phyloP scores from a whole-genome alignment of 192 early-diverging fungal species.

The Linnemannia schmuckeri region DNA sequence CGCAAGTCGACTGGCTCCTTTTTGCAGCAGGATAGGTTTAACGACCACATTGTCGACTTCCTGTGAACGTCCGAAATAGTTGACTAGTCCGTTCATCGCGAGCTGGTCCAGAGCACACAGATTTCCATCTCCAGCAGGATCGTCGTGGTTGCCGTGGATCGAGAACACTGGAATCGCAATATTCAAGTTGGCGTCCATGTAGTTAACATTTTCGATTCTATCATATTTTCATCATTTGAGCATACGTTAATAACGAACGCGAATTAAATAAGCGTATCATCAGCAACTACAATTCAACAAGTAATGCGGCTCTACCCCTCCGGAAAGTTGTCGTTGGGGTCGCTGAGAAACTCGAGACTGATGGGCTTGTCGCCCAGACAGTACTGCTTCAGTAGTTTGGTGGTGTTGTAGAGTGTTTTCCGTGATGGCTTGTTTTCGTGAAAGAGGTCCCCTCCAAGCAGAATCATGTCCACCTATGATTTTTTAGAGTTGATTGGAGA shows the following conservation, averaged over 20 bases:
- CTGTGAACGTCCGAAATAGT: conserved; percentile 90
- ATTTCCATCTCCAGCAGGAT: conserved; percentile 88
- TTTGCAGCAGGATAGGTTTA: conserved; percentile 85
- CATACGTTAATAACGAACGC: neutral
- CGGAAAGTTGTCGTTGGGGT: conserved; percentile 78
- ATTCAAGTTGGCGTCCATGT: conserved; percentile 89
- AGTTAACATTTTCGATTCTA: conserved; percentile 77
- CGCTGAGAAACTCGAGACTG: conserved; percentile 81
- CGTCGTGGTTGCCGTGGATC: conserved; percentile 98
- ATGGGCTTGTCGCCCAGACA: conserved; percentile 79
- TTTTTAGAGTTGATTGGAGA: neutral
- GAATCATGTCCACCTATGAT: conserved; percentile 86
- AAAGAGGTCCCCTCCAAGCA: conserved; percentile 96
- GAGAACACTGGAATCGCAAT: conserved; percentile 90
- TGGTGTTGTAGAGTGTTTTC: conserved; percentile 76
- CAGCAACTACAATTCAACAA: neutral
- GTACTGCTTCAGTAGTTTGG: conserved; percentile 75
- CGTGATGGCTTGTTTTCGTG: conserved; percentile 95
- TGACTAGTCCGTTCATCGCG: conserved; percentile 83
- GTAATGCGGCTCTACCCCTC: conserved; percentile 50
- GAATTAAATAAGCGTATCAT: neutral
- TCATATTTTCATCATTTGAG: neutral
- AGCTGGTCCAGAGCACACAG: conserved; percentile 89
- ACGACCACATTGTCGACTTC: conserved; percentile 83
- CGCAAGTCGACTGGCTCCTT: conserved; percentile 82